Conservation (phyloP, 108 stramenopile species). For the Nitzschia sp. region DNA sequence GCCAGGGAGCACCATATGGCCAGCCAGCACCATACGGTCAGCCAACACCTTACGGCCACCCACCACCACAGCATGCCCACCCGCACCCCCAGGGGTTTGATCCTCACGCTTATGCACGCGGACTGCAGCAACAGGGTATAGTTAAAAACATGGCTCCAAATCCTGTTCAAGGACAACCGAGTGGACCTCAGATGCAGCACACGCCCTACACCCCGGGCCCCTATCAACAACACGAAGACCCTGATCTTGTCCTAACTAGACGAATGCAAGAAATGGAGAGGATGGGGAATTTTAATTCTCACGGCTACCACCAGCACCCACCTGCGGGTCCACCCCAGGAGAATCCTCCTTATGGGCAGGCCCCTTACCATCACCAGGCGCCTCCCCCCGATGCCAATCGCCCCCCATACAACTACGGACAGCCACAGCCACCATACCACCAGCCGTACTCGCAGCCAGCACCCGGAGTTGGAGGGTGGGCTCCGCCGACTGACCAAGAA, state of each 20-base stretch:
- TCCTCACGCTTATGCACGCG: background rate
- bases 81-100: no score
- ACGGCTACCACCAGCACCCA: background rate
- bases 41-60: background rate
- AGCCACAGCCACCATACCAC: background rate
- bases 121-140: background rate
- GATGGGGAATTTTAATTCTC: background rate
- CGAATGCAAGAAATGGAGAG: slow-evolving; percentile 12
- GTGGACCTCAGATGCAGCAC: background rate
- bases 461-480: no score
- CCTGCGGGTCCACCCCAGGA: background rate
- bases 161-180: background rate
- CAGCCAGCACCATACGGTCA: background rate
- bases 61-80: no score
- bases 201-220: background rate
- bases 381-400: background rate
- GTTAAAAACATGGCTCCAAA: background rate
- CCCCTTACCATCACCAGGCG: background rate
- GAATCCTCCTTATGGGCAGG: background rate
- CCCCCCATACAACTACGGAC: background rate
- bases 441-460: no score
- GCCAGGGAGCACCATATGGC: background rate
- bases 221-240: slow-evolving; percentile 11
- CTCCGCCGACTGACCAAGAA: slow-evolving; percentile 10
- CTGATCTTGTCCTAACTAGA: slow-evolving; percentile 10